Percentiles rank a stretch among this genome's conserved stretches.
These are phyloP conservation scores for Petunia secreta DNA, from an alignment of 257 asterid species.

Conservation along the genomic window DNA sequence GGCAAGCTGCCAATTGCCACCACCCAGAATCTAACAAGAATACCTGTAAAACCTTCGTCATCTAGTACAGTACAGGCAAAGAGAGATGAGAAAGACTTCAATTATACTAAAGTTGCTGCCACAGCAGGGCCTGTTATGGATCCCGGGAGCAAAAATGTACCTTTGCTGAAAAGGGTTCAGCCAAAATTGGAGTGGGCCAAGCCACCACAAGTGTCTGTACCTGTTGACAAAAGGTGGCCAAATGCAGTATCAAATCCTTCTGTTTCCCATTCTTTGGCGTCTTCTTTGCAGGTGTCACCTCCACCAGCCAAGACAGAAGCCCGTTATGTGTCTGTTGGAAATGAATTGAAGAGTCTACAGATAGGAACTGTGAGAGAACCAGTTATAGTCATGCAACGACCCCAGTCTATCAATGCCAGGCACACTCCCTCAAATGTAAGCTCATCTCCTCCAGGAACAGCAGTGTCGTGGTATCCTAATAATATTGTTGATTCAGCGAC, in stretches of 20 bases:
- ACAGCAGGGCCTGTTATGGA: conserved; percentile 54
- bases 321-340: conserved; percentile 41
- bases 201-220: conserved; percentile 49
- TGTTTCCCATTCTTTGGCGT: conserved; percentile 44
- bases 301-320: conserved; percentile 51
- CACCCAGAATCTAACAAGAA: conserved; percentile 45
- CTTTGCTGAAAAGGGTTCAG: conserved; percentile 55
- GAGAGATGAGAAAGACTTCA: conserved; percentile 76
- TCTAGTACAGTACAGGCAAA: conserved; percentile 50
- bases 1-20: conserved; percentile 45
- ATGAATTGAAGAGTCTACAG: conserved; percentile 64
- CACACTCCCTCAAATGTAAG: conserved; percentile 46
- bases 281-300: conserved; percentile 53
- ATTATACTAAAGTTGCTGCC: conserved; percentile 56
- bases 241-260: conserved; percentile 48
- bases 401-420: conserved; percentile 44
- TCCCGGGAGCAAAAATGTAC: conserved; percentile 58
- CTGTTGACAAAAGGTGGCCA: conserved; percentile 72
- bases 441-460: conserved; percentile 55
- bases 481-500: conserved; percentile 39
- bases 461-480: conserved; percentile 45
- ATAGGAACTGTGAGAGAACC: conserved; percentile 73
- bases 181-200: conserved; percentile 70
- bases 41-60: conserved; percentile 45
- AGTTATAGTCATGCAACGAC: conserved; percentile 57